These are phyloP conservation scores for Monosporascus cannonballus DNA, from an alignment of 2,329 filamentous ascomycete species.

Conservation along the genomic window DNA sequence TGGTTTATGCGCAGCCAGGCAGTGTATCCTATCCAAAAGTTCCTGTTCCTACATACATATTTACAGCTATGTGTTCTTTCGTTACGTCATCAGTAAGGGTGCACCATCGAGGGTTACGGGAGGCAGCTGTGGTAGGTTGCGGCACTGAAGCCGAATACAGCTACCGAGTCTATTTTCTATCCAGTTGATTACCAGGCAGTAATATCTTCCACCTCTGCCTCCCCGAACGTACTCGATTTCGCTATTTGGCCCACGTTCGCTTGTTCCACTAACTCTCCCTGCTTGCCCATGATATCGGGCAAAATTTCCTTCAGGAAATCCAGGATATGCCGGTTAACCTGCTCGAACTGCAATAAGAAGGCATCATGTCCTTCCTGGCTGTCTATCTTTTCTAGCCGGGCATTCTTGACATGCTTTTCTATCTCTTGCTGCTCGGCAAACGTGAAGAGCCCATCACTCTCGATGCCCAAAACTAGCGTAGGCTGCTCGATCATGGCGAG, in stretches of 20 bases:
- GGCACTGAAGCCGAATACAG: not conserved
- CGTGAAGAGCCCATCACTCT: slow-evolving; percentile 92
- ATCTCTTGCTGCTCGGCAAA: slow-evolving; percentile 95
- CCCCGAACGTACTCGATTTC: slow-evolving; percentile 89
- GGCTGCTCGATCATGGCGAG: slow-evolving; percentile 82
- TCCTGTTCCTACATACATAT: too few species aligned
- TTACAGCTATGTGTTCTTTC: too few species aligned
- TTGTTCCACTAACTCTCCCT: slow-evolving; percentile 39
- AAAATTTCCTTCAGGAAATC: slow-evolving; percentile 76
- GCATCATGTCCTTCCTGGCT: slow-evolving; percentile 95
- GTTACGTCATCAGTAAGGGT: too few species aligned
- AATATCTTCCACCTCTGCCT: slow-evolving; percentile 94
- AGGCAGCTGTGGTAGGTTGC: too few species aligned
- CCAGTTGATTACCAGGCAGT: slow-evolving; percentile 68
- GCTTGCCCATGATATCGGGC: slow-evolving; percentile 77
- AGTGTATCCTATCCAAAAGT: too few species aligned
- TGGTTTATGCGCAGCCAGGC: too few species aligned
- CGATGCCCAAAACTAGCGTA: slow-evolving; percentile 84
- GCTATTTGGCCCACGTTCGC: slow-evolving; percentile 57
- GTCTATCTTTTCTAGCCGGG: slow-evolving; percentile 78
- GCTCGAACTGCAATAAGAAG: slow-evolving; percentile 93
- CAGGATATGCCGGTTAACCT: slow-evolving; percentile 85
- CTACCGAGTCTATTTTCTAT: not conserved
- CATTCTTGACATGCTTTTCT: slow-evolving; percentile 71
- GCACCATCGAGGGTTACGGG: too few species aligned